Conservation (phyloP, 352 stramenopile genomes). For the Blastocystis sp. region DNA sequence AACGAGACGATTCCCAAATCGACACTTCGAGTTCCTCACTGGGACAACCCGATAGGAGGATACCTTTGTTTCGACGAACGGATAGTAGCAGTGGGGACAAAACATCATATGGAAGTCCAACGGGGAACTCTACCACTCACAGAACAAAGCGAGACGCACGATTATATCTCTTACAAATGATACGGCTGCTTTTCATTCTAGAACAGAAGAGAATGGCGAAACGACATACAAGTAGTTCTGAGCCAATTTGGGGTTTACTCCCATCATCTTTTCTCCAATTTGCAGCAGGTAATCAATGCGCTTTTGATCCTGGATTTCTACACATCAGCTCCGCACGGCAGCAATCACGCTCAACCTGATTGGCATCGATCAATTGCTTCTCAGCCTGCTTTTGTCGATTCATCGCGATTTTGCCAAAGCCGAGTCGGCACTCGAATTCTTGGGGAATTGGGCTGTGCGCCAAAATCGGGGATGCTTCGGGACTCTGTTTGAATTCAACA, state of each 20-base stretch:
- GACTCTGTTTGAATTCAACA: constrained; percentile 28
- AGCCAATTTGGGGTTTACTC: constrained; percentile 6
- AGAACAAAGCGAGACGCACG: not conserved
- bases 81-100: constrained; percentile 16
- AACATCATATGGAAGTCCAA: constrained; percentile 8
- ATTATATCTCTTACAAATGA: not conserved
- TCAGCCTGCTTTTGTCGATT: constrained; percentile 6
- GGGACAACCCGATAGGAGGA: constrained; percentile 34
- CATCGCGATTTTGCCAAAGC: not conserved
- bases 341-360: not conserved
- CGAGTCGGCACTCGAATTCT: not conserved
- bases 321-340: not conserved
- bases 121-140: constrained; percentile 3
- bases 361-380: not conserved
- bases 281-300: constrained; percentile 21
- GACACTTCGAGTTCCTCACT: not conserved
- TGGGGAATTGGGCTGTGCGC: not conserved
- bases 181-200: constrained; percentile 39
- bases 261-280: constrained; percentile 20
- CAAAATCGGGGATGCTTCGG: not conserved
- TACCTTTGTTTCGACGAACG: not conserved
- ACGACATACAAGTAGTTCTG: constrained; percentile 22
- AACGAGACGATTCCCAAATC: constrained; percentile 10
- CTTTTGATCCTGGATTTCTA: not conserved
- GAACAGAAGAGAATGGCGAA: not conserved